phyloP scores from a whole-genome alignment of 2,329 filamentous ascomycete genomes.

The Rutstroemia sp. region DNA sequence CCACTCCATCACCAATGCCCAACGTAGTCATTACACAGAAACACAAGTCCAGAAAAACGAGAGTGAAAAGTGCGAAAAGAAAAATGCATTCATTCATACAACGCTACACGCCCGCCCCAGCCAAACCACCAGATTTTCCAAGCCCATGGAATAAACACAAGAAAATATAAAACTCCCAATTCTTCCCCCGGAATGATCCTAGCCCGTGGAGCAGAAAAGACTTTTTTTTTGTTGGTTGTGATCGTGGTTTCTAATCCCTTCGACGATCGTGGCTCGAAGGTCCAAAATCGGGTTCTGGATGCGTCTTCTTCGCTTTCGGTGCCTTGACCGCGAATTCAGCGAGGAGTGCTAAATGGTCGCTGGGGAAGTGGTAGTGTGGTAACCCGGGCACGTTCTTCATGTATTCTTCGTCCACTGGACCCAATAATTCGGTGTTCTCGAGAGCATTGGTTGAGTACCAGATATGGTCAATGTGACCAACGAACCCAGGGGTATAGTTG shows the following conservation, averaged over 20 bases:
- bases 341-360: constrained; percentile 63
- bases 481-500: constrained; percentile 93
- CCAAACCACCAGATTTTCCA: constrained; percentile 10
- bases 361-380: constrained; percentile 69
- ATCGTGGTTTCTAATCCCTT: constrained; percentile 6
- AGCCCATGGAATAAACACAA: constrained; percentile 12
- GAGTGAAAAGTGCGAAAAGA: constrained; percentile 5
- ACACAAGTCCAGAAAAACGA: constrained; percentile 6
- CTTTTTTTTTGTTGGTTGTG: background rate
- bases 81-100: constrained; percentile 6
- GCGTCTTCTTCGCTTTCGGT: constrained; percentile 39
- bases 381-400: constrained; percentile 64
- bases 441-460: constrained; percentile 85
- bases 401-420: constrained; percentile 65
- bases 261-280: constrained; percentile 22
- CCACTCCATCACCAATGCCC: background rate
- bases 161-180: constrained; percentile 8
- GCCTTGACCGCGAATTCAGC: constrained; percentile 64
- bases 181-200: constrained; percentile 1
- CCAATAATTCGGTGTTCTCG: constrained; percentile 58
- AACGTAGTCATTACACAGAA: constrained; percentile 9
- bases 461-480: constrained; percentile 90
- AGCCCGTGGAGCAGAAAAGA: background rate
- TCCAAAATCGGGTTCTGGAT: constrained; percentile 28
- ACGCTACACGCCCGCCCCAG: constrained; percentile 9